These are phyloP conservation scores for Ephemerocybe angulata DNA, from an alignment of 768 basidiomycete species.

Conservation along the genomic window DNA sequence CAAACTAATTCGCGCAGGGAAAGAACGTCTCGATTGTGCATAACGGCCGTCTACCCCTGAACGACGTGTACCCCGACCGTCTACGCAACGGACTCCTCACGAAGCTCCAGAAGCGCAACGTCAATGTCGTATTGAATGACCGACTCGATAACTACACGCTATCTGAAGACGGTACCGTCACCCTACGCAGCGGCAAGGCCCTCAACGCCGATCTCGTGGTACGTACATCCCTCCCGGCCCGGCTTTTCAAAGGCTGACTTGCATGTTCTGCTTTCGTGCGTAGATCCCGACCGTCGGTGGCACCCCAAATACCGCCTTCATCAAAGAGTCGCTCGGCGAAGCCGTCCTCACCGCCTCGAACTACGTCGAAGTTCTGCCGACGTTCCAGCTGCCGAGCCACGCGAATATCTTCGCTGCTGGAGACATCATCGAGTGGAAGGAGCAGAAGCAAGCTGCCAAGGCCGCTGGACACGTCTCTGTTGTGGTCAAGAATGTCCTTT, in stretches of 20 bases:
- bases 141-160: conserved; percentile 42
- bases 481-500: conserved; percentile 10
- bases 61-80: conserved; percentile 44
- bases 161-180: conserved; percentile 34
- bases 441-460: conserved; percentile 19
- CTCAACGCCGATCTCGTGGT: conserved; percentile 54
- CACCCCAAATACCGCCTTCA: conserved; percentile 43
- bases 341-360: conserved; percentile 28
- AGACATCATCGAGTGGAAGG: conserved; percentile 18
- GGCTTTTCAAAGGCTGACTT: not conserved
- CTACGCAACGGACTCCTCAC: conserved; percentile 42
- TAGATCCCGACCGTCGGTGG: conserved; percentile 31
- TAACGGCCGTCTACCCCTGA: conserved; percentile 40
- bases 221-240: conserved; percentile 18
- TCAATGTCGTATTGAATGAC: conserved; percentile 48
- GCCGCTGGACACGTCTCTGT: conserved; percentile 15
- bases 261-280: not conserved
- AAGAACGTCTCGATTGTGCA: conserved; percentile 57
- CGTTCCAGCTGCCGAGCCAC: conserved; percentile 22
- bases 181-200: conserved; percentile 41
- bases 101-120: conserved; percentile 34
- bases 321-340: conserved; percentile 35
- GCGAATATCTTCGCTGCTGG: conserved; percentile 20
- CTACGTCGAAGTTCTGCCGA: conserved; percentile 44
- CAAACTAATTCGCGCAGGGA: conserved; percentile 13